Evolutionary conservation across 2,329 filamentous ascomycete species (phyloP).

Genomic region (Emergomyces pasteurianus): DNA sequence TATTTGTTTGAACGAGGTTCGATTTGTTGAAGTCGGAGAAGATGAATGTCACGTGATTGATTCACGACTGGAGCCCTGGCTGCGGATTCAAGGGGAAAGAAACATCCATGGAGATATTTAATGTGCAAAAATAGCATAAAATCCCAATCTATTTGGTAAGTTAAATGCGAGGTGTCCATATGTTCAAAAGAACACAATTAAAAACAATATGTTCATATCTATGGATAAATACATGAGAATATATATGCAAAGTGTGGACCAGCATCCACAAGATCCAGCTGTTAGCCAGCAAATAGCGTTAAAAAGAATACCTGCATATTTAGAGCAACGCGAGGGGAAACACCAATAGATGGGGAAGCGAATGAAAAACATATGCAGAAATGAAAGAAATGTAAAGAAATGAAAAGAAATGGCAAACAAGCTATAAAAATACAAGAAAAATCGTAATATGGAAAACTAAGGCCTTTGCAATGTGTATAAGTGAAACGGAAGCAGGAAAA

Average conservation of each 20-base stretch:
- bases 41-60: too few species aligned
- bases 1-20: not conserved
- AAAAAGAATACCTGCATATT: not conserved
- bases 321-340: not conserved
- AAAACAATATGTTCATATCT: not conserved
- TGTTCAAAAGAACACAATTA: too few species aligned
- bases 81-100: too few species aligned
- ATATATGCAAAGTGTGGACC: not conserved
- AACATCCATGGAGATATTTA: too few species aligned
- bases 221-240: not conserved
- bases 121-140: too few species aligned
- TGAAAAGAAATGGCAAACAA: not conserved
- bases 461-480: not conserved
- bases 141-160: too few species aligned
- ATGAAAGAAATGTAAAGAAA: too few species aligned
- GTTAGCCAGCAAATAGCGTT: not conserved
- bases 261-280: not conserved
- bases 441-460: not conserved
- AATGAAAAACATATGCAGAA: not conserved
- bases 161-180: too few species aligned
- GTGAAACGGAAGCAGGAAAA: not conserved
- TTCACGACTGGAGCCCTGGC: too few species aligned
- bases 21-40: too few species aligned
- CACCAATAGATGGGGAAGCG: not conserved
- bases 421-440: not conserved